These are phyloP conservation scores for Thymus mandschuricus DNA, from an alignment of 257 asterid genomes.

Conservation along the genomic window DNA sequence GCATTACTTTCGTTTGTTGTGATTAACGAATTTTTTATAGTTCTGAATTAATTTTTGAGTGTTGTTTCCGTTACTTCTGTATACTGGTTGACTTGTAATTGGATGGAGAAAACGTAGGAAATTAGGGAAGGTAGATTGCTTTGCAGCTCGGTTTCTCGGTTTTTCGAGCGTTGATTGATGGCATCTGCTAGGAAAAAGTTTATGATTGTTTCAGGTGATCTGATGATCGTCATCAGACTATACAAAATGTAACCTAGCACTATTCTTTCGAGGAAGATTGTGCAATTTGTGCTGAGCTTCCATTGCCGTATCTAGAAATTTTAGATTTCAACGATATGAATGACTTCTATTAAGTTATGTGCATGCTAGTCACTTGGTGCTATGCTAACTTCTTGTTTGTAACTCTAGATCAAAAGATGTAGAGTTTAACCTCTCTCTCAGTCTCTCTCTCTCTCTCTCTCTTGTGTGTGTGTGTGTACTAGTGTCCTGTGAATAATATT, in stretches of 20 bases:
- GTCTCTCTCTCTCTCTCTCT: no score
- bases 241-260: neutral
- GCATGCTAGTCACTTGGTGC: constrained; percentile 14
- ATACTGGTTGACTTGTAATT: neutral
- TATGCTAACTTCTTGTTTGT: neutral
- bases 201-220: neutral
- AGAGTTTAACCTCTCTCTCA: neutral
- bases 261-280: neutral
- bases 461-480: neutral
- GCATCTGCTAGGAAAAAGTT: constrained; percentile 6
- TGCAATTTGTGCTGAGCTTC: neutral
- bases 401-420: neutral
- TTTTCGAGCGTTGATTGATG: neutral
- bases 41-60: neutral
- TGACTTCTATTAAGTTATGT: neutral
- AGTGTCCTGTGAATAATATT: constrained; percentile 2
- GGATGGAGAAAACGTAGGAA: neutral
- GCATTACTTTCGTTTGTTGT: neutral
- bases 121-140: constrained; percentile 7
- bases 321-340: neutral
- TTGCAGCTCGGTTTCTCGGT: neutral
- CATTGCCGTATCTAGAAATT: neutral
- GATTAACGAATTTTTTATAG: neutral
- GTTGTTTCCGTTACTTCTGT: constrained; percentile 6
- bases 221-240: constrained; percentile 6